Evolutionary conservation across 2,329 filamentous ascomycete species (phyloP).

Genomic region (Daldinia eschscholtzii): DNA sequence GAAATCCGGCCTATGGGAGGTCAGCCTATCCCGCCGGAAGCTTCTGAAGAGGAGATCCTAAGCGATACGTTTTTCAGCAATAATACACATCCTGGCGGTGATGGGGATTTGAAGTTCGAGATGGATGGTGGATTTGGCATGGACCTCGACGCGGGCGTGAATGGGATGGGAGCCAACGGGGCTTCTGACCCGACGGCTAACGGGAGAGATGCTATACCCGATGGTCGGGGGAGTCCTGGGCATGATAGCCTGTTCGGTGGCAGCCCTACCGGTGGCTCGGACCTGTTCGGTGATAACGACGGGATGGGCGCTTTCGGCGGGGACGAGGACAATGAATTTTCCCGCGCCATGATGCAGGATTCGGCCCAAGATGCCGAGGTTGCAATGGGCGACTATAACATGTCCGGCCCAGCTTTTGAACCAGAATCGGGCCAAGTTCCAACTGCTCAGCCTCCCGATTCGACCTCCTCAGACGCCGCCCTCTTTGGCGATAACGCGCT

Average conservation of each 20-base stretch:
- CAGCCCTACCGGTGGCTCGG: constrained; percentile 78
- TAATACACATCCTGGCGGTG: constrained; percentile 71
- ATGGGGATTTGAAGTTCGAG: constrained; percentile 61
- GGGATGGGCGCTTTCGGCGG: constrained; percentile 75
- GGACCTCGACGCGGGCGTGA: constrained; percentile 48
- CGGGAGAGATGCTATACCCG: constrained; percentile 61
- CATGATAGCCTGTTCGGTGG: constrained; percentile 87
- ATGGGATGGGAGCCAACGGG: constrained; percentile 53
- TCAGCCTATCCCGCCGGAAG: constrained; percentile 80
- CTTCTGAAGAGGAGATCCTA: constrained; percentile 66
- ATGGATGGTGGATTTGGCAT: constrained; percentile 56
- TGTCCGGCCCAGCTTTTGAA: constrained; percentile 56
- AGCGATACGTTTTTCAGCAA: constrained; percentile 84
- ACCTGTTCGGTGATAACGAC: constrained; percentile 85
- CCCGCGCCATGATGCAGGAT: constrained; percentile 72
- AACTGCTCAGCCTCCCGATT: constrained; percentile 44
- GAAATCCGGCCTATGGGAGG: constrained; percentile 85
- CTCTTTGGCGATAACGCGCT: constrained; percentile 37
- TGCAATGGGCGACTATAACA: constrained; percentile 55
- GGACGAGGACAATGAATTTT: constrained; percentile 88
- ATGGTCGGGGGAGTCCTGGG: constrained; percentile 74
- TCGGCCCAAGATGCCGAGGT: constrained; percentile 57
- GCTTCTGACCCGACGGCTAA: constrained; percentile 50
- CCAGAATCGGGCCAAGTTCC: constrained; percentile 49
- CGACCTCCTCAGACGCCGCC: constrained; percentile 31